Base-by-base conservation (phyloP, 768 basidiomycete genomes). In the Kwoniella pini region DNA sequence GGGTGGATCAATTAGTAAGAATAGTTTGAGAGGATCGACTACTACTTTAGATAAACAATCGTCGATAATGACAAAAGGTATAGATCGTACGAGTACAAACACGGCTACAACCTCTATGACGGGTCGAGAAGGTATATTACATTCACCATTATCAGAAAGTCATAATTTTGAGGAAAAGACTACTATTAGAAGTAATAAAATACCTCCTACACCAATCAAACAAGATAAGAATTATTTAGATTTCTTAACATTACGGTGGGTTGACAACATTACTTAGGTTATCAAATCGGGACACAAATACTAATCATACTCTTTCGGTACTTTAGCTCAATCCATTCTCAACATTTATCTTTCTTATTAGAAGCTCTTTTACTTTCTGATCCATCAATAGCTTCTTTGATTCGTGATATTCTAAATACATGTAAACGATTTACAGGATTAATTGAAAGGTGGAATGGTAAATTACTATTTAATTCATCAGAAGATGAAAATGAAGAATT, bases 371-470 rank as follows among this genome's bases (percentile, higher is more conserved):
- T 96, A 33, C 79, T 96, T 52, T 83, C 87, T 4, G 88, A 91
- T 65, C 73, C 84, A 0, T 77, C 82, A 3, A 79, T 90, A 19
- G 84, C 87, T 5, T 77, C 83, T 1, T 84, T 85, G 40, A 80
- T 93, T 38, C 85, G 86, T 17, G 82, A 85, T 30, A 86, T 94
- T 57, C 81, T 95, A 50, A 89, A 91, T 65, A 82, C 88, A 9
- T 94, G 91, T 74, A 91, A 90, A 72, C 83, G 86, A 9, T 90
- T 95, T 72, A 88, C 87, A n/a, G 90, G 85, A 6, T 86, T 91
- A 64, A 85, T 94, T 0, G 92, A 94, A 77, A 81, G 91, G 53
- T 96, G 92, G 92, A 91, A 90, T 12, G 91, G 91, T 0, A 90
- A 94, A 0, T 81, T 94, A 45, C 77, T 94, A 39, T 87, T 86